phyloP scores from a whole-genome alignment of 495 filamentous ascomycete species.

The Penicillium herquei region DNA sequence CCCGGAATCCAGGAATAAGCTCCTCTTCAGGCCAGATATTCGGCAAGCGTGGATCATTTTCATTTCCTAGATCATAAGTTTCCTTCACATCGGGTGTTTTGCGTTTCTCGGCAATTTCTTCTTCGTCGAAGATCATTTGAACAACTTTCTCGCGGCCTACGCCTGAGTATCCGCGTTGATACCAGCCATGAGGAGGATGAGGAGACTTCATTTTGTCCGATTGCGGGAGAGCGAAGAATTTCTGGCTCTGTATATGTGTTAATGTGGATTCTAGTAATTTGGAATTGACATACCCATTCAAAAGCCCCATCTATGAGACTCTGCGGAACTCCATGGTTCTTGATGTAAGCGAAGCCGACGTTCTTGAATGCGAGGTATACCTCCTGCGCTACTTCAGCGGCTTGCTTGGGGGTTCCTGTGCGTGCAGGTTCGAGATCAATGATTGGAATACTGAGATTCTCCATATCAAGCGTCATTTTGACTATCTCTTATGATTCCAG shows the following conservation, averaged over 20 bases:
- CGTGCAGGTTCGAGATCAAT: too few relatives aligned
- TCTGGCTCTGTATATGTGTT: constrained; percentile 8
- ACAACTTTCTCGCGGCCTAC: constrained; percentile 65
- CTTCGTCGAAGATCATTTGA: constrained; percentile 38
- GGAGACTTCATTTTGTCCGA: constrained; percentile 55
- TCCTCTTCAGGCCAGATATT: constrained; percentile 65
- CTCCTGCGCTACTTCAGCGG: constrained; percentile 11
- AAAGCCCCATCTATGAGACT: constrained; percentile 53
- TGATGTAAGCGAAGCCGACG: constrained; percentile 60
- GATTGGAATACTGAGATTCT: too few relatives aligned
- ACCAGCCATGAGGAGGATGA: constrained; percentile 55
- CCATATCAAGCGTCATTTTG: too few relatives aligned
- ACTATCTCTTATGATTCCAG: too few relatives aligned
- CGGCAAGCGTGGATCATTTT: constrained; percentile 51
- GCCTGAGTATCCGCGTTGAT: constrained; percentile 66
- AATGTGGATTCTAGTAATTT: too few relatives aligned
- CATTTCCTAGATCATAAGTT: constrained; percentile 65
- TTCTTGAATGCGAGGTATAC: constrained; percentile 53
- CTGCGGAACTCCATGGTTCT: constrained; percentile 52
- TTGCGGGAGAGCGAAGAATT: constrained; percentile 44
- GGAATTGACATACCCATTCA: constrained; percentile 34
- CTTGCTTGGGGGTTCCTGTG: too few relatives aligned
- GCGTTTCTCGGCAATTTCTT: constrained; percentile 27
- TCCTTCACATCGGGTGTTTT: constrained; percentile 50
- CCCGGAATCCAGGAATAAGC: constrained; percentile 56